Base-by-base conservation (phyloP, 805 yeast species). In the Wickerhamiella galacta region DNA sequence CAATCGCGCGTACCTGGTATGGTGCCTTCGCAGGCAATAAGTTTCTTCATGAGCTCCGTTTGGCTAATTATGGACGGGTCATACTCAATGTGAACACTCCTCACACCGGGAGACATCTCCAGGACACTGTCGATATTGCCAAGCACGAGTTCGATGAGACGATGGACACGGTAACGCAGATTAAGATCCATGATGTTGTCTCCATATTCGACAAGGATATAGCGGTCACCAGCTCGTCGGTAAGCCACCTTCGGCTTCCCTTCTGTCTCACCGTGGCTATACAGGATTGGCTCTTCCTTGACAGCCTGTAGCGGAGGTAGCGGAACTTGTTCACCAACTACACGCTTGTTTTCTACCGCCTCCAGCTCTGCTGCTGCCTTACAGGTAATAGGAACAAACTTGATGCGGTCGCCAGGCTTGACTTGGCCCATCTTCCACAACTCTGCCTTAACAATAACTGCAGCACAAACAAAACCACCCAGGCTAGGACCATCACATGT, bases 381-480 rank as follows among this genome's bases (percentile, higher is more conserved):
- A 45, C 69, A 76, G 11, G 71, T 47, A 28, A 90, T 64, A 23
- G 95, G 94, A 36, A 72, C 71, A 62, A 90, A 87, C 43, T 68
- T 68, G 39, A 87, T 72, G 30, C 55, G 46, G 49, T 90, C 96
- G 49, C 96, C 96, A 4, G 96, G 95, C 55, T 80, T 85, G 27
- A 81, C 85, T 60, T 87, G 96, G 30, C 98, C 98, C 51, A 90
- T 79, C 61, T 90, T 90, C 96, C 96, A 87, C 76, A 90, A 72
- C 60, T 90, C 98, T 25, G 92, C 81, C 49, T 83, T 92, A 10
- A 82, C 79, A 42, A 90, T 93, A 38, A 90, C 95, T 6, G 93
- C 95, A 51, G 83, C 78, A 57, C 96, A 87, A 21, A 87, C 95
- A 51, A 87, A 90, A 1, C 98, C 98, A 50, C 98, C 96, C 37